Conservation (phyloP, 169 alveolate genomes). For the Cryptosporidium ryanae region DNA sequence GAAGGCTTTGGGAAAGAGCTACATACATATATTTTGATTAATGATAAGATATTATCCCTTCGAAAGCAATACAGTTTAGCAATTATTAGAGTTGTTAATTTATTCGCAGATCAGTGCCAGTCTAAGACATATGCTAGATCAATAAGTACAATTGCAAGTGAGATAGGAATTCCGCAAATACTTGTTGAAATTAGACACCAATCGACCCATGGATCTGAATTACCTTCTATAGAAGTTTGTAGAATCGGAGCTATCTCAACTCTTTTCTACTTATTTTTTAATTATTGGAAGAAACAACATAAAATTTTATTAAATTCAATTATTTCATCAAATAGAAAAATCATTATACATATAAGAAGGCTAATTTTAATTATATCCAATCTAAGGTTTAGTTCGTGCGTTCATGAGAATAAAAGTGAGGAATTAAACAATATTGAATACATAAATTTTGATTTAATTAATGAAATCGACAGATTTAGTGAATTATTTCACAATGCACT, state of each 20-base stretch:
- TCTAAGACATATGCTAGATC: slow-evolving; percentile 47
- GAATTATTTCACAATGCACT: slow-evolving; percentile 11
- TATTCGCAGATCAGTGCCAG: slow-evolving; percentile 67
- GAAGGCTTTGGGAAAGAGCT: background rate
- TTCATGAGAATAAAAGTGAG: background rate
- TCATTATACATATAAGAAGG: background rate
- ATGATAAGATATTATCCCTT: background rate
- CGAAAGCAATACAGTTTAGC: slow-evolving; percentile 34
- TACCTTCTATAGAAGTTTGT: slow-evolving; percentile 61
- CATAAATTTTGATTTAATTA: background rate
- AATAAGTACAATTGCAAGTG: slow-evolving; percentile 61
- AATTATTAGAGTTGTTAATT: slow-evolving; percentile 37
- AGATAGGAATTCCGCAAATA: slow-evolving; percentile 43
- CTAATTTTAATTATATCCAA: background rate
- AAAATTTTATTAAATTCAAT: slow-evolving; percentile 18
- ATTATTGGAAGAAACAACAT: slow-evolving; percentile 59
- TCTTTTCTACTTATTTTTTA: slow-evolving; percentile 19
- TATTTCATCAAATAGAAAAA: background rate
- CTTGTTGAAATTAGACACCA: slow-evolving; percentile 69
- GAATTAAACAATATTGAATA: too few species aligned
- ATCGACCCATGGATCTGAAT: slow-evolving; percentile 66
- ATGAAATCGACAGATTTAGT: background rate
- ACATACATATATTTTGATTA: background rate
- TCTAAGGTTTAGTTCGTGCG: slow-evolving; percentile 13
- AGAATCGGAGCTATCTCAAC: slow-evolving; percentile 51